phyloP scores from a whole-genome alignment of 2,329 filamentous ascomycete genomes.

The Neonectria neomacrospora region DNA sequence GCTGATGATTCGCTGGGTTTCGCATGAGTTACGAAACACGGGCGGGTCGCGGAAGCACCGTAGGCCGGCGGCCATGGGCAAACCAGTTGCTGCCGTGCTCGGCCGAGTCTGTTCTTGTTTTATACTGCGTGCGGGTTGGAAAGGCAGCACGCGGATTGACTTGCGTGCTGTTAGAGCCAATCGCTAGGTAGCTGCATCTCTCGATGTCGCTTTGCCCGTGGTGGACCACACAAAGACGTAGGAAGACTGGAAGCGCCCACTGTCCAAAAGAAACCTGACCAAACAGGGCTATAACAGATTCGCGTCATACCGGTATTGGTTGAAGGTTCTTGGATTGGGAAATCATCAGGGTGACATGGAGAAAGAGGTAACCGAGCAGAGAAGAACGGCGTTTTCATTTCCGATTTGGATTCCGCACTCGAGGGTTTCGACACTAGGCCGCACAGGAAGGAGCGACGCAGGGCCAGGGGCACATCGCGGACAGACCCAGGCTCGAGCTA shows the following conservation, averaged over 20 bases:
- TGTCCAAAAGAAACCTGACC: not conserved
- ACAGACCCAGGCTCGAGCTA: constrained; percentile 21
- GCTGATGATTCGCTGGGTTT: constrained; percentile 34
- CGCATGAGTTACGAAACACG: not conserved
- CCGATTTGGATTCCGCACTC: constrained; percentile 26
- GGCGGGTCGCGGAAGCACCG: constrained; percentile 27
- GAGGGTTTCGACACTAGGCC: constrained; percentile 17
- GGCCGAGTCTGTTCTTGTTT: constrained; percentile 13
- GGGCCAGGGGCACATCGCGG: constrained; percentile 8
- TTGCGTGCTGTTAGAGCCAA: not conserved
- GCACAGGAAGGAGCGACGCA: constrained; percentile 22
- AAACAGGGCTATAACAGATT: constrained; percentile 21
- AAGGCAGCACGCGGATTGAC: not conserved
- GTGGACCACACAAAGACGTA: not conserved
- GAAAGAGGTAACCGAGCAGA: constrained; percentile 16
- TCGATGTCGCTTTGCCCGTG: not conserved
- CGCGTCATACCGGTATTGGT: not conserved
- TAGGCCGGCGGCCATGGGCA: constrained; percentile 24
- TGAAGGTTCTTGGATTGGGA: constrained; percentile 4
- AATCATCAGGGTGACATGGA: constrained; percentile 6
- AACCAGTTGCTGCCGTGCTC: constrained; percentile 22
- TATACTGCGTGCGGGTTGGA: constrained; percentile 19
- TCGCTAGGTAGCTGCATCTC: not conserved
- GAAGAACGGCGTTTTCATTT: constrained; percentile 29
- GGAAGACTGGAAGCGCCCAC: not conserved